Base-by-base conservation (phyloP, 2,329 filamentous ascomycete genomes). In the Verticillium dahliae region DNA sequence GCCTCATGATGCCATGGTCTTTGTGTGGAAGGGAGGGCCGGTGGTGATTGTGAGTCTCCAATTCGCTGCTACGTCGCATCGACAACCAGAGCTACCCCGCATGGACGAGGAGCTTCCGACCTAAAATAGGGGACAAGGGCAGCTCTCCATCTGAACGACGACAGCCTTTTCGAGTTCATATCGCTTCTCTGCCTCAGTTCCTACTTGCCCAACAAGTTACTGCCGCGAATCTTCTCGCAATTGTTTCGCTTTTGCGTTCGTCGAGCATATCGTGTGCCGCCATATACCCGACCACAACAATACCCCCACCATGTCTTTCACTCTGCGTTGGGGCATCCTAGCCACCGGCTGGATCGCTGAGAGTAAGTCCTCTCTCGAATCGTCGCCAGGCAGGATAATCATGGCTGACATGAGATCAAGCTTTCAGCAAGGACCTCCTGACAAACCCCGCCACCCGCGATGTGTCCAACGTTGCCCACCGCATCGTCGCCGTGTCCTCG, bases 401-500 rank as follows among this genome's bases (percentile, higher is more conserved):
- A 55, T 27, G 37, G 27, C 35, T 9, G n/a, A 62, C n/a, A 39
- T 60, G 33, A n/a, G 31, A 11, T 65, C 3, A 27, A 85, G 83
- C 76, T 65, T 91, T 95, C 77, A 85, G 87, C 69, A 88, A 88
- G 75, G 92, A 96, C 71, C 84, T 97, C 58, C 86, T 93, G 66
- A 83, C 85, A 63, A 87, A 94, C 74, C 89, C 92, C 15, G 78
- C 82, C 52, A 80, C 81, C 56, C 90, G 92, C 67, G 84, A 83
- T 59, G 89, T 90, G 60, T 77, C 80, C 62, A 90, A 96, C 68
- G 81, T 96, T 65, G 83, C 84, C 61, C 92, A 97, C 77, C 85
- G 87, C 68, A 83, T 96, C 57, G 85, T 88, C 27, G 92, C 91
- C 27, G 92, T 90, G 6, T 90, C 91, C 27, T 95, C 91, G 1